Evolutionary conservation across 306 rosid species (phyloP), one percentile per base, ranked within the genome.

Genomic region (Rosa chinensis): DNA sequence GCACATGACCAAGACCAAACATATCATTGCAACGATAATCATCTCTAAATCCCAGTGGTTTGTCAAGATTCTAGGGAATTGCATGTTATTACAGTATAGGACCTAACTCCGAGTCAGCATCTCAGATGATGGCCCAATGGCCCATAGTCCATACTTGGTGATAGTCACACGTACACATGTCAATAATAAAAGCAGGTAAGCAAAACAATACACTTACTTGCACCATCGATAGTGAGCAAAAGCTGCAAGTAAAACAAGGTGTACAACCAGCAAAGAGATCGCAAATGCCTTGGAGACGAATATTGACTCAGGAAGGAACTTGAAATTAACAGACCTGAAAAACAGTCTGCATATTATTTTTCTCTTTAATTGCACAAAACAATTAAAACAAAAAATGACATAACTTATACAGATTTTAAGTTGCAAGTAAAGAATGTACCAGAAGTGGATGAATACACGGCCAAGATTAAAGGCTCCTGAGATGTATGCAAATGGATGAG

Each of bases 311-410:
- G 96, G 97, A 76, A 96, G 78, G 49, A 96, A 96, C 89, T 93
- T 96, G 89, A 96, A 90, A 89, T 96, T 96, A 74, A 93, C 93
- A 63, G 97, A 96, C 99, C 99, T 95, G 87, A 77, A 83, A 84
- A 85, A 80, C 55, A 45, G 67, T 81, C 52, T n/a, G 62, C 53
- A 79, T 70, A 64, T 73, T 80, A 89, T 66, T 82, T 63, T 79
- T 86, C 79, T 79, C 75, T 21, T 6, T 62, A 67, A 2, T 16
- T 63, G 72, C 63, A 23, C 35, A 49, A 12, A 44, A 74, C 55
- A 56, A 53, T 14, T 3, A 56, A 49, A 53, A 50, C 17, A 16
- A n/a, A 69, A 56, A 6, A n/a, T 8, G 39, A 79, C 73, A 55
- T 14, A 14, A 64, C 44, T 14, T 2, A 14, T 32, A 71, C 77